Evolutionary conservation across 306 rosid species (phyloP), one percentile per base, ranked within the genome.

Genomic region (Trichosanthes cucumerina): DNA sequence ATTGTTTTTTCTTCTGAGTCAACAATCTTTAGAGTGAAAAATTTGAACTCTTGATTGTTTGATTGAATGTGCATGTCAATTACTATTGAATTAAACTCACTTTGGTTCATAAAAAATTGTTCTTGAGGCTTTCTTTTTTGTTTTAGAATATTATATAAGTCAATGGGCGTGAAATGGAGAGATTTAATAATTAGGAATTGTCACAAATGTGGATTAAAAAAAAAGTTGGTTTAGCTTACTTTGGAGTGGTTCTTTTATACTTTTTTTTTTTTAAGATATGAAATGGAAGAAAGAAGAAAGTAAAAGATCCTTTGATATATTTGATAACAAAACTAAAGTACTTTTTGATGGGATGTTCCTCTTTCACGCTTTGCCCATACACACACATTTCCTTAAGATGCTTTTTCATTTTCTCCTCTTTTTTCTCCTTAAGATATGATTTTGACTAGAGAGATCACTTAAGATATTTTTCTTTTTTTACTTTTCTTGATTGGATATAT

Each of bases 331-430:
- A 28, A 46, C 8, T 23, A 71, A 44, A 71, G 56, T 73, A 26
- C 2, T 15, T 8, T 73, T 14, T 46, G 78, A 73, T 73, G 78
- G 78, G 78, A 73, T 49, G 60, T 49, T 50, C 77, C 78, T 31
- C 15, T 26, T 28, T 73, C 78, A 44, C 60, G 38, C 78, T 49
- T 28, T 24, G 15, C 39, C 39, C 78, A 8, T 23, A 3, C 19
- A 36, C 75, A 19, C 76, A 71, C 36, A 71, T 73, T 73, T 16
- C 43, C 16, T 73, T 16, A 8, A 73, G 60, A 73, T 73, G 77
- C 77, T 9, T 44, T 9, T 23, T 44, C 7, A 19, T 18, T 19
- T 15, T 31, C 72, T 63, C 43, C 12, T 9, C 16, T 19, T 69
- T 41, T 39, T 7, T 3, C 2, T 2, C 18, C 34, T 28, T 50